Conservation (phyloP, 2,329 filamentous ascomycete species). For the Penicillium sp. region DNA sequence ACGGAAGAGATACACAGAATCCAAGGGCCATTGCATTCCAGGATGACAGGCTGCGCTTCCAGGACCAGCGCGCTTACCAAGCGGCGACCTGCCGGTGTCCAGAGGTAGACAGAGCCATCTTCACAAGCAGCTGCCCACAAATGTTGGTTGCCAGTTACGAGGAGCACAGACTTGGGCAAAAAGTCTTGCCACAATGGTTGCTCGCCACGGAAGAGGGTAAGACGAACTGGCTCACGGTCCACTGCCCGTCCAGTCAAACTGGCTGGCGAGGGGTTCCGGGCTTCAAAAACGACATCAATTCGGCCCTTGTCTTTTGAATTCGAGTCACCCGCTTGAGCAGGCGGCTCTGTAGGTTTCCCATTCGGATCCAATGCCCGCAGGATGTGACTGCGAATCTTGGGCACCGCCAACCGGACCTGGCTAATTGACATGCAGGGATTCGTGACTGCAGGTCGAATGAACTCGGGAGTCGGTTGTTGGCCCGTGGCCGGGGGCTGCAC, state of each 20-base stretch:
- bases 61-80: constrained; percentile 81
- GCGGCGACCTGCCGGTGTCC: constrained; percentile 88
- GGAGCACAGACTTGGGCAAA: constrained; percentile 79
- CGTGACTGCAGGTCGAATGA: constrained; percentile 81
- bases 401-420: constrained; percentile 83
- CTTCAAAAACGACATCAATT: constrained; percentile 81
- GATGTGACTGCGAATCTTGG: constrained; percentile 81
- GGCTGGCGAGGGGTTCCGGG: constrained; percentile 72
- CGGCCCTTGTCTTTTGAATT: constrained; percentile 55
- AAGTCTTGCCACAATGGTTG: constrained; percentile 91
- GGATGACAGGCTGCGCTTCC: constrained; percentile 89
- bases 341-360: constrained; percentile 48
- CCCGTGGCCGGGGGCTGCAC: constrained; percentile 62
- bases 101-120: constrained; percentile 85
- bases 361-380: constrained; percentile 71
- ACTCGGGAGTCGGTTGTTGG: constrained; percentile 73
- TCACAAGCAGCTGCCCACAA: constrained; percentile 95
- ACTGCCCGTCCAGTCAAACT: constrained; percentile 61
- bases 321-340: constrained; percentile 35
- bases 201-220: constrained; percentile 79
- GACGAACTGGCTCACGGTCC: constrained; percentile 77
- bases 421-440: constrained; percentile 80
- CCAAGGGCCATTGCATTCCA: constrained; percentile 89
- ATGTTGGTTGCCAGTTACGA: constrained; percentile 84
- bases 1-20: constrained; percentile 85